Conservation (phyloP, 2,329 filamentous ascomycete genomes). For the Xylaria digitata region DNA sequence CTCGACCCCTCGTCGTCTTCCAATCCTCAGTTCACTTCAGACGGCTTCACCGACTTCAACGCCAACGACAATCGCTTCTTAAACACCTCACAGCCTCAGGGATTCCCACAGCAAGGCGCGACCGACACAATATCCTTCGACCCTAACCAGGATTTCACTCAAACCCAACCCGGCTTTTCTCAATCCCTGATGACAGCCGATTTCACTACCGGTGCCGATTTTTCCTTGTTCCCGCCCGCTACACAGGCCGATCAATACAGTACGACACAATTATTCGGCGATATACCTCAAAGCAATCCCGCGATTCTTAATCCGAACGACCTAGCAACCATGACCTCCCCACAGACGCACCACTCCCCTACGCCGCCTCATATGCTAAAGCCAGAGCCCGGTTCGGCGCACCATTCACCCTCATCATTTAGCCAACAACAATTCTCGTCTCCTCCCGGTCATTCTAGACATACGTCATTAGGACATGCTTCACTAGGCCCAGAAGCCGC, state of each 20-base stretch:
- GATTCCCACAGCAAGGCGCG: slow-evolving; percentile 59
- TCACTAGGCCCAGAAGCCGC: slow-evolving; percentile 69
- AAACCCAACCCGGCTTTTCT: slow-evolving; percentile 58
- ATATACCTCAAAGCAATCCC: slow-evolving; percentile 56
- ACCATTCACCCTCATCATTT: slow-evolving; percentile 69
- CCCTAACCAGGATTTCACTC: slow-evolving; percentile 51
- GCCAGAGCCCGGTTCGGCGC: slow-evolving; percentile 62
- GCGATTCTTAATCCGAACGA: slow-evolving; percentile 60
- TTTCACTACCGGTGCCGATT: slow-evolving; percentile 65
- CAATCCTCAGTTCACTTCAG: slow-evolving; percentile 55
- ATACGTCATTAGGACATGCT: slow-evolving; percentile 66
- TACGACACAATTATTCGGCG: slow-evolving; percentile 67
- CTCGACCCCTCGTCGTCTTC: slow-evolving; percentile 63
- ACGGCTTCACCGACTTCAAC: slow-evolving; percentile 60
- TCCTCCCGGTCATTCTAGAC: slow-evolving; percentile 61
- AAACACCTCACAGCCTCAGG: slow-evolving; percentile 60
- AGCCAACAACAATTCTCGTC: slow-evolving; percentile 67
- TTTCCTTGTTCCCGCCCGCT: slow-evolving; percentile 71
- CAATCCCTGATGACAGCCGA: slow-evolving; percentile 62
- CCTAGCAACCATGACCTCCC: slow-evolving; percentile 65
- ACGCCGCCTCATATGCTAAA: slow-evolving; percentile 67
- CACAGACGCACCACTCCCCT: slow-evolving; percentile 66
- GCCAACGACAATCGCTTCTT: slow-evolving; percentile 59
- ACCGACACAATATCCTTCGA: slow-evolving; percentile 51
- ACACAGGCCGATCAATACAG: slow-evolving; percentile 69